Evolutionary conservation across 441 rosid species (phyloP), one percentile per base, ranked within the genome.

Genomic region (Populus trichocarpa): DNA sequence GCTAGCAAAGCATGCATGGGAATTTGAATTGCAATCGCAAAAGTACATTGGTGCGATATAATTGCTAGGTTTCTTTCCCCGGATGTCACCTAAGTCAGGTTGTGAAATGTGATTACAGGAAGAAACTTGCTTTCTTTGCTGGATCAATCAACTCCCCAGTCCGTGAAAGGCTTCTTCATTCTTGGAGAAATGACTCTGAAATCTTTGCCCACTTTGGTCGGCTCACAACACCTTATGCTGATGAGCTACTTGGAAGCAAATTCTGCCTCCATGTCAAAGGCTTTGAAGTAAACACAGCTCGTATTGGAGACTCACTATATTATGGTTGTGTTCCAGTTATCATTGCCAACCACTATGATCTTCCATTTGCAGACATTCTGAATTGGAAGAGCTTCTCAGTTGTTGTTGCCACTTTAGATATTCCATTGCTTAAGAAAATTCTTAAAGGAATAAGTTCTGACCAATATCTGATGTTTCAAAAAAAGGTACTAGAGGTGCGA

Each of bases 221-320:
- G 71, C 88, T 89, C 70, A 77, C 69, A 61, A 88, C 89, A 2
- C 88, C 88, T 22, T 88, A 90, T 69, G 84, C 87, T 8, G 90
- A 83, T 42, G 86, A 77, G 71, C 83, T 90, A n/a, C 89, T 87
- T 1, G 71, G 86, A 20, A 90, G 95, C 84, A 89, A 89, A 85
- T 89, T 86, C 77, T 89, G 95, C 80, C 89, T 87, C 79, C 90
- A 91, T 59, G 89, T 88, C 81, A 91, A 90, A 82, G 95, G 95
- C 63, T 87, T 87, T 72, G 95, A 91, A 87, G 90, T 88, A 14
- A 91, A 91, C 83, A 87, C 90, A 14, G 95, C 92, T 22, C 86
- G 89, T 0, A 80, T 89, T 28, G 89, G 88, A 16, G 95, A 91
- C 77, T 83, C 91, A 0, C 42, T 90, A 25, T 84, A 83, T 75